Base-by-base conservation (phyloP, 768 basidiomycete genomes). In the Coprinellus aureogranulatus region DNA sequence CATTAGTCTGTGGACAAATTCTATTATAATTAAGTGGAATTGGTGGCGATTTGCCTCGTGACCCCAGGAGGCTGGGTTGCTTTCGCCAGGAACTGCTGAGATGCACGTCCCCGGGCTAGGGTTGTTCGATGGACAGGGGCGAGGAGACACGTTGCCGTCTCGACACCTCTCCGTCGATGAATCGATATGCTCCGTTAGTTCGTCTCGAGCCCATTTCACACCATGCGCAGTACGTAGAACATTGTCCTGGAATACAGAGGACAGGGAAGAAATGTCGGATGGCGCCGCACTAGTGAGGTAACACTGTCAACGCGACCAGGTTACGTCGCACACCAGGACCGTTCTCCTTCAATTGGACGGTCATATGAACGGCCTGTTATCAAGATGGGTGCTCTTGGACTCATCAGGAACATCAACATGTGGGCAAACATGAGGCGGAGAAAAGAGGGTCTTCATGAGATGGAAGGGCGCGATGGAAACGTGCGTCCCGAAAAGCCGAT, bases 361-460 rank as follows among this genome's bases (percentile, higher is more conserved):
- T 42, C 26, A 46, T 51, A 31, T 26, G 22, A 23, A 8, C 31
- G 44, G 25, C 49, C 37, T 52, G 52, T 58, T 58, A 58, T 58
- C 57, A 58, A 58, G 57, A 58, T 58, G 57, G 57, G 40, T 45
- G 23, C 12, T 20, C 41, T 51, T 31, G 3, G 22, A 53, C 61
- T 57, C 59, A 63, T 46, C 39, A 50, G 28, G 58, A 53, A 59
- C 65, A 74, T 74, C 71, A 73, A 70, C 74, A 77, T 72, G 75
- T 67, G 75, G 65, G 57, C 53, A 63, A 71, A 70, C 74, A 77
- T 73, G 75, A 74, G 75, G 75, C 67, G 54, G 53, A 8, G 42
- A 52, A 55, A 54, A 23, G 54, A 47, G 58, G 58, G 58, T 37
- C 40, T 44, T 54, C 42, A 45, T 54, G 40, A 16, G 42, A 42